A percentile compares a stretch with the other conserved stretches of the same genome.
Conservation (phyloP, 208 protist genomes). For the Endotrypanum monterogeii region DNA sequence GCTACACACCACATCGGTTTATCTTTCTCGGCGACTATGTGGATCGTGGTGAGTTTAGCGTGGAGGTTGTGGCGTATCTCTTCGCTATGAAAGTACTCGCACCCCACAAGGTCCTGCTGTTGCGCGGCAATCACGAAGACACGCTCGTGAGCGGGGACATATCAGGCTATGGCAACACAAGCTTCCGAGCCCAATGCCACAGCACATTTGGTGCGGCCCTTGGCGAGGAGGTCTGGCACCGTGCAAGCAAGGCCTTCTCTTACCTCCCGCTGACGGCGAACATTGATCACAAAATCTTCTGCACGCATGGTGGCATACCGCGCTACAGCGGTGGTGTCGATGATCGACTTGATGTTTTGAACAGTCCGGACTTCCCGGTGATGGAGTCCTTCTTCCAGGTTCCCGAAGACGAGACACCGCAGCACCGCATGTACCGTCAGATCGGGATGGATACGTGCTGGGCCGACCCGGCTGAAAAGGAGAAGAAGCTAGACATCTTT, state of each 20-base stretch:
- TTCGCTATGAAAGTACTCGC: conserved; percentile 92
- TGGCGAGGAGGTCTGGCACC: conserved; percentile 88
- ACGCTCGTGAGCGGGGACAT: conserved; percentile 93
- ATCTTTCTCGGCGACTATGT: conserved; percentile 99
- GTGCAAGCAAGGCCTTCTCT: conserved; percentile 83
- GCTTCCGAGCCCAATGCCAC: conserved; percentile 91
- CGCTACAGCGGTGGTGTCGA: conserved; percentile 85
- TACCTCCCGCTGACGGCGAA: conserved; percentile 90
- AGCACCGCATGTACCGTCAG: conserved; percentile 67
- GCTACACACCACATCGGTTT: conserved; percentile 93
- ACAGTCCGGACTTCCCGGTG: conserved; percentile 71
- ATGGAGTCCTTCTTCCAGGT: conserved; percentile 89
- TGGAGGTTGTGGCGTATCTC: conserved; percentile 92
- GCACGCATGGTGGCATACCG: conserved; percentile 94
- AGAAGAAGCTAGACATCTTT: conserved; percentile 72
- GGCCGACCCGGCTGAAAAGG: conserved; percentile 90
- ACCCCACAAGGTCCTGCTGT: conserved; percentile 91
- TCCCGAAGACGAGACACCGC: conserved; percentile 61
- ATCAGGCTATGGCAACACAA: conserved; percentile 84
- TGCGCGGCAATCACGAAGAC: conserved; percentile 95
- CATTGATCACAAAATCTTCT: conserved; percentile 94
- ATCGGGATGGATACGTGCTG: conserved; percentile 91
- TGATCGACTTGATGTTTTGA: conserved; percentile 69
- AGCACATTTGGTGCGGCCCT: conserved; percentile 72
- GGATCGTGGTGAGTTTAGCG: conserved; percentile 95